Conservation (phyloP, 495 filamentous ascomycete species). For the Aspergillus nidulans region DNA sequence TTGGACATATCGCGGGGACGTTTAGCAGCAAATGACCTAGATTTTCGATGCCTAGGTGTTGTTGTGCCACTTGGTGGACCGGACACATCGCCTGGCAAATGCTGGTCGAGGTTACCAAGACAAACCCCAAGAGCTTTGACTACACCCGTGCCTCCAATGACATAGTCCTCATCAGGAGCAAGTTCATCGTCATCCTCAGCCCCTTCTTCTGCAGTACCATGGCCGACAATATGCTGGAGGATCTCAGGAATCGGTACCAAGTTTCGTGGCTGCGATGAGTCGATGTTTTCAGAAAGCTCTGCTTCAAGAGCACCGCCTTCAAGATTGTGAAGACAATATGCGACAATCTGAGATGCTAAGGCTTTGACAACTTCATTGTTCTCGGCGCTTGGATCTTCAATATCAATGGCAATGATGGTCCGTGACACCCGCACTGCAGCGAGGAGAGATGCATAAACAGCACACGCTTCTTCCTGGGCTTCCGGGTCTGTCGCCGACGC, state of each 20-base stretch:
- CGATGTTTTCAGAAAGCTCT: slow-evolving; percentile 33
- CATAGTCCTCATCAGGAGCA: slow-evolving; percentile 87
- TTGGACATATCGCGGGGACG: slow-evolving; percentile 92
- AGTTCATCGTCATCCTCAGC: slow-evolving; percentile 63
- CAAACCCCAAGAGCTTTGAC: slow-evolving; percentile 91
- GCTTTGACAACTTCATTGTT: slow-evolving; percentile 88
- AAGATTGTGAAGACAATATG: slow-evolving; percentile 89
- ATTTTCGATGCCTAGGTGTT: slow-evolving; percentile 48
- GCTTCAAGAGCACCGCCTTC: slow-evolving; percentile 56
- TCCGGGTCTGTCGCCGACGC: slow-evolving; percentile 66
- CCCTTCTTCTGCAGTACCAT: slow-evolving; percentile 45
- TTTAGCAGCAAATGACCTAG: slow-evolving; percentile 39
- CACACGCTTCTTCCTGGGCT: slow-evolving; percentile 85
- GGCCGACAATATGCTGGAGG: slow-evolving; percentile 60
- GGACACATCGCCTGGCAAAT: slow-evolving; percentile 35
- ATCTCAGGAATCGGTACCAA: slow-evolving; percentile 59
- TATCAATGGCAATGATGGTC: slow-evolving; percentile 83
- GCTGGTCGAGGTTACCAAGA: slow-evolving; percentile 61
- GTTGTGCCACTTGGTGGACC: slow-evolving; percentile 47
- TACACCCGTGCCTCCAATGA: slow-evolving; percentile 91
- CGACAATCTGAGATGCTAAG: slow-evolving; percentile 86
- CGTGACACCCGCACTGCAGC: slow-evolving; percentile 80
- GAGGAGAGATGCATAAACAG: slow-evolving; percentile 87
- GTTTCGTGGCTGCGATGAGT: slow-evolving; percentile 27
- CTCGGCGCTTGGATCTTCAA: slow-evolving; percentile 75